phyloP scores from a whole-genome alignment of 1,284 basidiomycete genomes.

The Porogramme epimiltina region DNA sequence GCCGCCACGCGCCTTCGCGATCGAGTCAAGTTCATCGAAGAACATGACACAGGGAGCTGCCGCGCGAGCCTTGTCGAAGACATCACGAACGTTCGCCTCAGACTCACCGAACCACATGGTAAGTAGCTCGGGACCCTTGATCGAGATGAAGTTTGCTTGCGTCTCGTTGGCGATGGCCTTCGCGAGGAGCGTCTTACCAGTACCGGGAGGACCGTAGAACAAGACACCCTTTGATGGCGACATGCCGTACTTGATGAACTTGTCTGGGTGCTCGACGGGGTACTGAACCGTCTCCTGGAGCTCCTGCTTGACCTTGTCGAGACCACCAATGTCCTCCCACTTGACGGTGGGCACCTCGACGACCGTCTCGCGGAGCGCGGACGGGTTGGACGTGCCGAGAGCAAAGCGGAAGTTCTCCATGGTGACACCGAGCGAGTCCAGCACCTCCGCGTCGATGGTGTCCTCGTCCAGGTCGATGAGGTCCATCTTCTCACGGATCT shows the following conservation, averaged over 20 bases:
- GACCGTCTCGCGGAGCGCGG: slow-evolving; percentile 93
- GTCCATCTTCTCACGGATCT: slow-evolving; percentile 98
- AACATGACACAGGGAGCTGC: slow-evolving; percentile 99
- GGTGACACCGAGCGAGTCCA: slow-evolving; percentile 93
- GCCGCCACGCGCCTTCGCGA: slow-evolving; percentile 93
- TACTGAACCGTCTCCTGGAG: slow-evolving; percentile 99
- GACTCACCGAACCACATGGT: slow-evolving; percentile 99
- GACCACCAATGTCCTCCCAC: slow-evolving; percentile 99
- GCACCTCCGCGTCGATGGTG: slow-evolving; percentile 95
- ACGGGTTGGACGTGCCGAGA: slow-evolving; percentile 93
- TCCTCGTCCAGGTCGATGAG: slow-evolving; percentile 92
- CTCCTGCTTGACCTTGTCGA: slow-evolving; percentile 99
- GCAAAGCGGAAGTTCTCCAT: slow-evolving; percentile 99
- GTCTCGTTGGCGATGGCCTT: slow-evolving; percentile 99
- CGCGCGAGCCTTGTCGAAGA: slow-evolving; percentile 99
- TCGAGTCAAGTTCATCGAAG: slow-evolving; percentile 99
- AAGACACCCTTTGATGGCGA: slow-evolving; percentile 98
- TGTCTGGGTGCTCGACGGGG: slow-evolving; percentile 99
- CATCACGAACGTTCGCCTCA: slow-evolving; percentile 98
- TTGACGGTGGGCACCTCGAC: slow-evolving; percentile 96
- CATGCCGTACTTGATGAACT: slow-evolving; percentile 99
- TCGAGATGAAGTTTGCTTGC: slow-evolving; percentile 97
- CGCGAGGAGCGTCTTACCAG: slow-evolving; percentile 93
- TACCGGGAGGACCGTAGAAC: slow-evolving; percentile 97
- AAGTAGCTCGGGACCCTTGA: slow-evolving; percentile 95